Conservation (phyloP, 805 yeast species). For the Candida morakotiae region DNA sequence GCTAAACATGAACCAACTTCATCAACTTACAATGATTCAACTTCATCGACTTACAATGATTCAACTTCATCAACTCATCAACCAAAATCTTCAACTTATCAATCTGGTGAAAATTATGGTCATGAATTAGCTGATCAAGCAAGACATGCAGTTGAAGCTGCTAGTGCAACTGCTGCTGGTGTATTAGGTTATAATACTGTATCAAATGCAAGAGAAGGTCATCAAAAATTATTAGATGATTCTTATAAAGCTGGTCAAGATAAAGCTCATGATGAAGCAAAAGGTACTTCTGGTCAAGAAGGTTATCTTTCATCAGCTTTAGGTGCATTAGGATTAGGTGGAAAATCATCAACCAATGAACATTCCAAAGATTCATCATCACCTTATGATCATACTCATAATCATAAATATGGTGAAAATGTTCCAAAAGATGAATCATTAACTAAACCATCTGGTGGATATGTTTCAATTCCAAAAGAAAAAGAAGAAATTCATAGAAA, state of each 20-base stretch:
- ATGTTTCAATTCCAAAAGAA: constrained; percentile 10
- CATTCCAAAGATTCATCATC: not conserved
- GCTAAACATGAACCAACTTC: not conserved
- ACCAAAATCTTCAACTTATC: not conserved
- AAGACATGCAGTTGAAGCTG: constrained; percentile 2
- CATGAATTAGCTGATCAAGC: constrained; percentile 1
- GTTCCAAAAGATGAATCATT: constrained; percentile 4
- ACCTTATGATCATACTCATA: not conserved
- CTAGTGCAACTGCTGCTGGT: constrained; percentile 9
- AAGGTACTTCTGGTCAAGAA: not conserved
- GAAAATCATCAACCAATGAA: not conserved
- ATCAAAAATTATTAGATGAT: not conserved
- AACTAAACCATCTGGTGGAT: constrained; percentile 4
- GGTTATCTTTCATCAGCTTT: constrained; percentile 2
- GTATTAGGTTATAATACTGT: constrained; percentile 1
- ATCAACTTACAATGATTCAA: not conserved
- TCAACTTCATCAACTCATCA: not conserved
- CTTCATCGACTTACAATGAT: not conserved
- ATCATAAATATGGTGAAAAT: not conserved
- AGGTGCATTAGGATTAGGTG: constrained; percentile 2
- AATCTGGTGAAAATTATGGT: constrained; percentile 2
- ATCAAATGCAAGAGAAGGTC: constrained; percentile 3
- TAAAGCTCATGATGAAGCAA: constrained; percentile 1
- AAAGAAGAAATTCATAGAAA: constrained; percentile 6
- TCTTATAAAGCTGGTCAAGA: constrained; percentile 2